phyloP scores from a whole-genome alignment of 306 rosid species.

The Acacia crassicarpa region DNA sequence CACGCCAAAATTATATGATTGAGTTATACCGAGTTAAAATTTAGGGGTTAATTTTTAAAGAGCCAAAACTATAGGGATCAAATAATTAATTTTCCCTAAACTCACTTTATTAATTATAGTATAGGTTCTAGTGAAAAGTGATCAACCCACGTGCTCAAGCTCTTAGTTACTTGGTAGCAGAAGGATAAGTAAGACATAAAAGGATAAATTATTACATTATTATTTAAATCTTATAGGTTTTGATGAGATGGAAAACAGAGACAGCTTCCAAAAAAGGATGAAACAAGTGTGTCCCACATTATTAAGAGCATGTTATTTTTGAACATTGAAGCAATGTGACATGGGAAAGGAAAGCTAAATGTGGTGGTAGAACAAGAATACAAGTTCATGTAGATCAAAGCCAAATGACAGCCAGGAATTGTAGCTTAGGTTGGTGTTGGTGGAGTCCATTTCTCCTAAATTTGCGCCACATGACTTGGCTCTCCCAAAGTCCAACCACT shows the following conservation, averaged over 20 bases:
- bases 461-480: constrained; percentile 52
- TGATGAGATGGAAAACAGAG: not conserved
- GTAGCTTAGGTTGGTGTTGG: constrained; percentile 9
- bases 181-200: not conserved
- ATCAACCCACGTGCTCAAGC: not conserved
- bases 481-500: constrained; percentile 27
- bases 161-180: not conserved
- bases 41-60: not conserved
- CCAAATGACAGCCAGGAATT: constrained; percentile 42
- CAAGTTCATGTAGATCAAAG: not conserved
- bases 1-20: no score
- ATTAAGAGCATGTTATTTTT: not conserved
- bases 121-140: not conserved
- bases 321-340: not conserved
- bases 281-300: not conserved
- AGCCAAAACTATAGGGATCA: not conserved
- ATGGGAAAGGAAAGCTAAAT: not conserved
- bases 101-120: not conserved
- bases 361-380: not conserved
- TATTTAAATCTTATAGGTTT: not conserved
- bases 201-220: not conserved
- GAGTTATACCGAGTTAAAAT: not conserved
- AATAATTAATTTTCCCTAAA: not conserved
- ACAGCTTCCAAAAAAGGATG: not conserved
- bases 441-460: constrained; percentile 46